Base-by-base conservation (phyloP, 148 eudicot genomes). In the Chenopodium suecicum region DNA sequence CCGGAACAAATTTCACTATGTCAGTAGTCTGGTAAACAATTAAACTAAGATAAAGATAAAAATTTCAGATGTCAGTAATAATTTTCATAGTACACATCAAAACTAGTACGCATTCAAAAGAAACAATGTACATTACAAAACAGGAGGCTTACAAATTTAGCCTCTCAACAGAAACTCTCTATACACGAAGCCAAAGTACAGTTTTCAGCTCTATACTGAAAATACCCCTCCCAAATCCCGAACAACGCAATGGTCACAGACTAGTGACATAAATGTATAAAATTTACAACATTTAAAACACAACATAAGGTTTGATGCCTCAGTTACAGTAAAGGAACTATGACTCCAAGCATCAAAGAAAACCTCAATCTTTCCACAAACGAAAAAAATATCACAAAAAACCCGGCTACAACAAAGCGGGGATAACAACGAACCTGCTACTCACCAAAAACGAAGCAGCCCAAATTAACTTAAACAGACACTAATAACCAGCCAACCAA, bases 151-250 rank as follows among this genome's bases (percentile, higher is more conserved):
- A 20, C 67, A 67, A 19, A 25, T 47, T 81, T 27, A 63, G 73
- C 64, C 73, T 76, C n/a, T 71, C 25, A 76, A 76, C 25, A 34
- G 20, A 9, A 23, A 68, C 69, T 65, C 80, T 25, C 37, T 56
- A 56, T 27, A 71, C 22, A n/a, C 8, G 14, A 73, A 25, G 9
- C 19, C 9, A 41, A 16, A 20, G 41, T 12, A 65, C 14, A 73
- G 29, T n/a, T 73, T 78, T 50, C 67, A 78, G 66, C 71, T 7
- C 56, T 67, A 56, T 29, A 81, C 79, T 58, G 70, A 58, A 79
- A n/a, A 70, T 75, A 70, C 25, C 8, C 6, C 27, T 63, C 65
- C 31, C 56, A 75, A 72, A 50, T 50, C 25, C 81, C 31, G 34
- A 70, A 41, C 7, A 75, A 29, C 17, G n/a, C 58, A 46, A 67